These are phyloP conservation scores for Candida sakaeoensis DNA, from an alignment of 805 yeast species.

Conservation along the genomic window DNA sequence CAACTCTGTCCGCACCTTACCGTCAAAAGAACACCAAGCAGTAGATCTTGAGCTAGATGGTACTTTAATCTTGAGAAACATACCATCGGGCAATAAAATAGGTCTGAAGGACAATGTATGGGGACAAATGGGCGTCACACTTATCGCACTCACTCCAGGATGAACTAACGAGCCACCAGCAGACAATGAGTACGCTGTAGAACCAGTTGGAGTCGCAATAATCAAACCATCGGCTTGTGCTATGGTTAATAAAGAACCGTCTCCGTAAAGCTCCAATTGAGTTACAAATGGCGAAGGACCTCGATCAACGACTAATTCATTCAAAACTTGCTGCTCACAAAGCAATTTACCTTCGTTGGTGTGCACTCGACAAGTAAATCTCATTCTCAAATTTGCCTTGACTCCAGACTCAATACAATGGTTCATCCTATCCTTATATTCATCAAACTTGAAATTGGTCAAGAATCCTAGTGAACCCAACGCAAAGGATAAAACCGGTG, in stretches of 20 bases:
- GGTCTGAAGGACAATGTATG: constrained; percentile 94
- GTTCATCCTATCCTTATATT: constrained; percentile 57
- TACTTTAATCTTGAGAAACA: constrained; percentile 76
- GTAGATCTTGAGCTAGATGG: constrained; percentile 78
- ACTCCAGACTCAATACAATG: constrained; percentile 68
- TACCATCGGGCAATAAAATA: constrained; percentile 87
- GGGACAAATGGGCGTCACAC: constrained; percentile 94
- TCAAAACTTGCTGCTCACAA: constrained; percentile 73
- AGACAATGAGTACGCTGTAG: constrained; percentile 91
- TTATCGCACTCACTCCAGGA: constrained; percentile 88
- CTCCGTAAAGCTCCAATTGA: constrained; percentile 84
- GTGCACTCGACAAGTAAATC: constrained; percentile 77
- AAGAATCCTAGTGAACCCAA: constrained; percentile 42
- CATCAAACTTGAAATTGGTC: constrained; percentile 80
- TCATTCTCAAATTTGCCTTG: constrained; percentile 73
- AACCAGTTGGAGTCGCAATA: constrained; percentile 92
- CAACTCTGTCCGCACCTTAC: constrained; percentile 80
- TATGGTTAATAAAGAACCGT: constrained; percentile 76
- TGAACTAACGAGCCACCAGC: constrained; percentile 96
- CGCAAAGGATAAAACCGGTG: constrained; percentile 44
- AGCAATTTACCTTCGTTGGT: constrained; percentile 49
- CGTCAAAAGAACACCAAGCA: constrained; percentile 97
- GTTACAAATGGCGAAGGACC: constrained; percentile 94
- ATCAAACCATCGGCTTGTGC: constrained; percentile 95
- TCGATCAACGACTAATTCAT: constrained; percentile 86